Percentiles rank a stretch among this genome's conserved stretches.
Evolutionary conservation across 805 yeast species (phyloP).

Genomic region (Candida maltosa): DNA sequence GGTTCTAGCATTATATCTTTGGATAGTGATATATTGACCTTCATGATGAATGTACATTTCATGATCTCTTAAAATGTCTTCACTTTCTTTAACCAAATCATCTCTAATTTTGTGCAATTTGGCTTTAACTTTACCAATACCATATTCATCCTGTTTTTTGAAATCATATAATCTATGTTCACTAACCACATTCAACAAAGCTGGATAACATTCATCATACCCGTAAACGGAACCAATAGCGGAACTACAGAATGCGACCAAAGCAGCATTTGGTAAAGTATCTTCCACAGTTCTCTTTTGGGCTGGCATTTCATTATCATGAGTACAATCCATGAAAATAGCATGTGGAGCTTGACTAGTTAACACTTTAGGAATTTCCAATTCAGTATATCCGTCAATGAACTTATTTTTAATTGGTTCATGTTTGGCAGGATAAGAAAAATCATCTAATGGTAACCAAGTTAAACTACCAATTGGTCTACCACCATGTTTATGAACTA

Average conservation of each 20-base stretch:
- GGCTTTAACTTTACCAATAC: slow-evolving; percentile 74
- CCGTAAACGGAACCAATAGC: slow-evolving; percentile 95
- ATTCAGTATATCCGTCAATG: slow-evolving; percentile 49
- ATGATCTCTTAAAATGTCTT: slow-evolving; percentile 54
- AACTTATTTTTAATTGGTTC: slow-evolving; percentile 27
- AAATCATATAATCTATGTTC: slow-evolving; percentile 65
- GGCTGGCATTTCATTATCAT: slow-evolving; percentile 86
- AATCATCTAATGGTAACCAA: slow-evolving; percentile 73
- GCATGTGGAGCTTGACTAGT: slow-evolving; percentile 84
- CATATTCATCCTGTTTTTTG: slow-evolving; percentile 38
- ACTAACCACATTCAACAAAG: slow-evolving; percentile 71
- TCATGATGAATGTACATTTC: slow-evolving; percentile 95
- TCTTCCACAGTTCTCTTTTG: slow-evolving; percentile 93
- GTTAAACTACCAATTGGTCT: slow-evolving; percentile 89
- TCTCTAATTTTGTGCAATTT: slow-evolving; percentile 57
- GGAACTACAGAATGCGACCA: slow-evolving; percentile 88
- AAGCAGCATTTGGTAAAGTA: slow-evolving; percentile 90
- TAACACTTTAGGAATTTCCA: slow-evolving; percentile 65
- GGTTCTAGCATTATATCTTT: slow-evolving; percentile 75
- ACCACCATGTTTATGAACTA: slow-evolving; percentile 92
- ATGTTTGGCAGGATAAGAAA: slow-evolving; percentile 60
- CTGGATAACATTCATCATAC: slow-evolving; percentile 88
- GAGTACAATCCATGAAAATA: slow-evolving; percentile 95
- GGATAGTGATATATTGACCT: slow-evolving; percentile 88
- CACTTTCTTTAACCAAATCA: slow-evolving; percentile 51